Evolutionary conservation across 495 filamentous ascomycete species (phyloP), one percentile per base, ranked within the genome.

Genomic region (Penicillium macrosclerotiorum): DNA sequence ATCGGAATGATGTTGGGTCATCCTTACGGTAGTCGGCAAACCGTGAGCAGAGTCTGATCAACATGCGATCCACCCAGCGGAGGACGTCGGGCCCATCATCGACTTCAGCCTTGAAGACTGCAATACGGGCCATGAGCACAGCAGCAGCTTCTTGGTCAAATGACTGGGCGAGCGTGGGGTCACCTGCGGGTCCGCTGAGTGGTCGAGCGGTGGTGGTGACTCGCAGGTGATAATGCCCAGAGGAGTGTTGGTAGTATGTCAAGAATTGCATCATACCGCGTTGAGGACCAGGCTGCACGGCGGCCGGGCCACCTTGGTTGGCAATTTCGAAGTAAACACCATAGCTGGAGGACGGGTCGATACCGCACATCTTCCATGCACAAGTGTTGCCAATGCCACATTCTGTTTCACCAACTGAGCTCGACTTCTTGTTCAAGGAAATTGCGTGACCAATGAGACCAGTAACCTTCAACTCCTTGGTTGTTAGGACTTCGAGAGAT

Each of bases 281-380:
- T 63, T 95, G 89, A 36, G 86, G 85, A 16, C 84, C 85, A 59
- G 89, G 89, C 55, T 90, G 87, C 58, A 91, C 84, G 55, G 90
- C 86, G 25, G 88, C 75, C 16, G 93, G 86, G 13, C 90, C 90
- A 30, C 87, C 90, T 71, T 99, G 94, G 60, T 86, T 89, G 34
- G 94, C 92, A 60, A 97, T 93, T 62, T 99, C 94, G 53, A 96
- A 99, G 73, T 97, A 99, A 49, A 97, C 77, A 39, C 90, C 94
- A 52, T 96, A 96, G 55, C 90, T 95, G 20, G 93, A 83, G 38
- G 82, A 84, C 22, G 94, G 94, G 55, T 96, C 90, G 49, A 99
- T 96, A 47, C 89, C 89, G 58, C 93, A 97, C 90, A 99, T 96
- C 71, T 97, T 99, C 94, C 94, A 99, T 2, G 90, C 92, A 69